Base-by-base conservation (phyloP, 176 grass and related monocot species). In the Themeda triandra region DNA sequence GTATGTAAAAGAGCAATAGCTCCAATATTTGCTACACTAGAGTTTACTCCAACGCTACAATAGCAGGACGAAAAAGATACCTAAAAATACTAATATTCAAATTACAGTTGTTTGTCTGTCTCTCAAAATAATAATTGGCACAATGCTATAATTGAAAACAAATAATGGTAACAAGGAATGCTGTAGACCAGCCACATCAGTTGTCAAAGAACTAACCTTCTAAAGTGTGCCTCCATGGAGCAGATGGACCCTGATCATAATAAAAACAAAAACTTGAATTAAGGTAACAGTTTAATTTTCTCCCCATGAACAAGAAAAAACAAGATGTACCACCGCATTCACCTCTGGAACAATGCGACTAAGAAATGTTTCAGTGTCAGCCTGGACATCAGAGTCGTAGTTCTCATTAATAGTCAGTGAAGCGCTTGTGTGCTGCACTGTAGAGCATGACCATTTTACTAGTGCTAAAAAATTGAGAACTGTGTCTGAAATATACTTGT, bases 401-500 rank as follows among this genome's bases (percentile, higher is more conserved):
- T 98, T 98, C 78, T 93, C 96, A 85, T 98, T 98, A 60, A 98
- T 95, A 83, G 96, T 98, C 73, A 98, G 84, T 0, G 96, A 98
- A 79, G 93, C 96, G 44, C 96, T 98, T 71, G 96, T 98, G 80
- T 98, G 96, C 78, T 98, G 96, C 86, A 98, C 96, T 98, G 91
- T 36, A 92, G 63, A 82, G 46, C 21, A 63, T 67, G 59, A 84
- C 30, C 13, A 82, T 36, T 64, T 82, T 31, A 79, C 2, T 54
- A 82, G 76, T 59, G 11, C 14, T 41, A 46, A 76, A 46, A 80
- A 44, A 63, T 3, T 37, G 12, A 21, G 21, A 83, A 69, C 13
- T 37, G 27, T 13, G 8, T 53, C 24, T 86, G 18, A 44, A 86
- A 56, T 24, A 71, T 76, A 75, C 42, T 4, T 11, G 80, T 23